These are phyloP conservation scores for Candida coquimbonensis DNA, from an alignment of 805 yeast genomes.

Conservation along the genomic window DNA sequence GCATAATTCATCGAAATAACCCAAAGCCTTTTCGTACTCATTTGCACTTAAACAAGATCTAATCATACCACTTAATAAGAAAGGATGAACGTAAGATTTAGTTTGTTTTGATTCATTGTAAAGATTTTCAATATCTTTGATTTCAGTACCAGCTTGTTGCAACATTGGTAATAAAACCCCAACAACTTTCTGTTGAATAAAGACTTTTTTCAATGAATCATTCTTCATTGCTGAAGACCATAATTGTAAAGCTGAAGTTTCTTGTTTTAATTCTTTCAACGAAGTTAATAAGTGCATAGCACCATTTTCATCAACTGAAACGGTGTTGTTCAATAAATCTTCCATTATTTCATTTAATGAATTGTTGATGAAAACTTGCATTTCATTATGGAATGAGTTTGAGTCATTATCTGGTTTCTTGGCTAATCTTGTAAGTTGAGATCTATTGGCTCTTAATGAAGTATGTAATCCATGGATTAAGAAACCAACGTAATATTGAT, in stretches of 20 bases:
- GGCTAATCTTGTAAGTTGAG: constrained; percentile 45
- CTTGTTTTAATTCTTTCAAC: constrained; percentile 51
- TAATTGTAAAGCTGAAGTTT: constrained; percentile 56
- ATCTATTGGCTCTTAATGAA: constrained; percentile 48
- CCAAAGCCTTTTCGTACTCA: constrained; percentile 59
- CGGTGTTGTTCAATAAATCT: constrained; percentile 38
- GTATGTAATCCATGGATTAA: constrained; percentile 47
- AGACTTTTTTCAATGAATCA: constrained; percentile 33
- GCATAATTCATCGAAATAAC: constrained; percentile 54
- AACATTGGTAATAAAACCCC: constrained; percentile 65
- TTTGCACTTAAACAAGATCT: constrained; percentile 62
- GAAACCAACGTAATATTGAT: constrained; percentile 39
- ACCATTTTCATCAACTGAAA: constrained; percentile 44
- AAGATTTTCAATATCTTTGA: constrained; percentile 52
- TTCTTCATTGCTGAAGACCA: constrained; percentile 62
- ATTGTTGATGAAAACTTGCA: constrained; percentile 41
- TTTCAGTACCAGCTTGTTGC: constrained; percentile 47
- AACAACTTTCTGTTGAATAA: constrained; percentile 58
- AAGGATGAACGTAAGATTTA: constrained; percentile 27
- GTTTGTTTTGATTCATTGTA: constrained; percentile 38
- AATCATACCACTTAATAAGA: constrained; percentile 64
- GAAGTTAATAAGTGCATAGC: constrained; percentile 52
- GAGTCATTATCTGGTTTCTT: constrained; percentile 57
- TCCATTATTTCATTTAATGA: constrained; percentile 47
- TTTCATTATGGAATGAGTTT: constrained; percentile 47